phyloP scores from a whole-genome alignment of 345 rosid species.

The Eucalyptus marginata region DNA sequence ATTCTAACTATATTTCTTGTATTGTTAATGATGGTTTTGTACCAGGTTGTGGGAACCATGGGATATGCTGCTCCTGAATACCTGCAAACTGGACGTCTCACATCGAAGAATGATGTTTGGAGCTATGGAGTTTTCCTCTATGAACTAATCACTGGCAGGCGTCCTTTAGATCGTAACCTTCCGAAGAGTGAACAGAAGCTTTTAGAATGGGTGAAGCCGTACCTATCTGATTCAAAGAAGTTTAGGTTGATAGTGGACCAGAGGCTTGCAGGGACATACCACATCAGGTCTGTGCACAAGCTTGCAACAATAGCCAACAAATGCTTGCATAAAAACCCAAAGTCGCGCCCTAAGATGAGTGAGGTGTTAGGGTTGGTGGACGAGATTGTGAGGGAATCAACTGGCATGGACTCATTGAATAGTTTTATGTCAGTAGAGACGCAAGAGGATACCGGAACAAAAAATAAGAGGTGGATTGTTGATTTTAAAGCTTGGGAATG shows the following conservation, averaged over 20 bases:
- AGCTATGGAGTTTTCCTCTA: slow-evolving; percentile 90
- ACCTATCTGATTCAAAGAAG: slow-evolving; percentile 43
- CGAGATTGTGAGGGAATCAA: slow-evolving; percentile 28
- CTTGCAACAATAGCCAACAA: slow-evolving; percentile 61
- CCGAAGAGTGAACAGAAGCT: slow-evolving; percentile 84
- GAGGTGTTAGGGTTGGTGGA: slow-evolving; percentile 71
- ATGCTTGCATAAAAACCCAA: slow-evolving; percentile 62
- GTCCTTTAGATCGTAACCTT: slow-evolving; percentile 64
- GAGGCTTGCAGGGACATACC: slow-evolving; percentile 44
- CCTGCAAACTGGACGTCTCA: slow-evolving; percentile 71
- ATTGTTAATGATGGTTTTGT: not conserved
- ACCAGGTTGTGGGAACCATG: slow-evolving; percentile 85
- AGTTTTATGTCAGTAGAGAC: not conserved
- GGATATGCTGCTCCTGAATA: slow-evolving; percentile 96
- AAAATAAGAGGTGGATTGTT: not conserved
- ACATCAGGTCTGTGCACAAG: slow-evolving; percentile 39
- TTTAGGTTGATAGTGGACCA: slow-evolving; percentile 58
- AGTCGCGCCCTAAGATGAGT: slow-evolving; percentile 85
- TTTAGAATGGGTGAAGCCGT: slow-evolving; percentile 78
- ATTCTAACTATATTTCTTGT: not conserved
- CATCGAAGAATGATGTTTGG: slow-evolving; percentile 84
- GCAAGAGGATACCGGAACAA: not conserved
- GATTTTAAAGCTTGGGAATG: slow-evolving; percentile 26
- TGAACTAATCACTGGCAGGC: slow-evolving; percentile 85
- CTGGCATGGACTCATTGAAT: slow-evolving; percentile 19